phyloP scores from a whole-genome alignment of 1,139 yeast species.

The Blastobotrys indianensis region DNA sequence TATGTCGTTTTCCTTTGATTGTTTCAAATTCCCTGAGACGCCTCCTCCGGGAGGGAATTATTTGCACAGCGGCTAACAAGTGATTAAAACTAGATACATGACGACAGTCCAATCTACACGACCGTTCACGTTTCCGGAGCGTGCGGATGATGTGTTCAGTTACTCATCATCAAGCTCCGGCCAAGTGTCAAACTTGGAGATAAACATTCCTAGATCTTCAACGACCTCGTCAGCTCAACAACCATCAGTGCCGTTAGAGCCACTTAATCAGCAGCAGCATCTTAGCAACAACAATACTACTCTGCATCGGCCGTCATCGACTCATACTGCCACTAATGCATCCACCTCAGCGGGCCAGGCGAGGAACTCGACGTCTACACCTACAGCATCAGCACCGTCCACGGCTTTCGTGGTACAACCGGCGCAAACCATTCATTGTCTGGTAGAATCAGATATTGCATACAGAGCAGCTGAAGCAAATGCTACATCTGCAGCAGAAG shows the following conservation, averaged over 20 bases:
- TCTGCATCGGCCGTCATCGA: neutral
- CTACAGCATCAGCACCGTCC: slow-evolving; percentile 7
- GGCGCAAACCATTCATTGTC: slow-evolving; percentile 19
- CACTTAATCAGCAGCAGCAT: no score
- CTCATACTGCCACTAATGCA: neutral
- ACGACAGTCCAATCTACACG: neutral
- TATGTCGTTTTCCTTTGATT: no score
- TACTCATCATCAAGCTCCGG: no score
- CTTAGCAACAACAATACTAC: neutral
- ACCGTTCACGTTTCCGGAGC: slow-evolving; percentile 6
- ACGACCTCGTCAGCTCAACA: no score
- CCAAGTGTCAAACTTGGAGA: no score
- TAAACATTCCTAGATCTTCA: no score
- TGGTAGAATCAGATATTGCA: slow-evolving; percentile 22
- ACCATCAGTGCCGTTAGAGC: no score
- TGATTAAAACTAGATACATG: no score
- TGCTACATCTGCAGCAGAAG: slow-evolving; percentile 19
- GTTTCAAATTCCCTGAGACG: no score
- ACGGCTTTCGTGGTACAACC: slow-evolving; percentile 1
- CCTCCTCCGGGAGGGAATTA: no score
- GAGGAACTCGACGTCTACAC: slow-evolving; percentile 3
- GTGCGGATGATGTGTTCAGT: no score
- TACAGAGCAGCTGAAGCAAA: slow-evolving; percentile 16
- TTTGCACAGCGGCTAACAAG: no score
- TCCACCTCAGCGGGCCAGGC: slow-evolving; percentile 3